Evolutionary conservation across 2,329 filamentous ascomycete genomes (phyloP).

Genomic region (Talaromyces sp.): DNA sequence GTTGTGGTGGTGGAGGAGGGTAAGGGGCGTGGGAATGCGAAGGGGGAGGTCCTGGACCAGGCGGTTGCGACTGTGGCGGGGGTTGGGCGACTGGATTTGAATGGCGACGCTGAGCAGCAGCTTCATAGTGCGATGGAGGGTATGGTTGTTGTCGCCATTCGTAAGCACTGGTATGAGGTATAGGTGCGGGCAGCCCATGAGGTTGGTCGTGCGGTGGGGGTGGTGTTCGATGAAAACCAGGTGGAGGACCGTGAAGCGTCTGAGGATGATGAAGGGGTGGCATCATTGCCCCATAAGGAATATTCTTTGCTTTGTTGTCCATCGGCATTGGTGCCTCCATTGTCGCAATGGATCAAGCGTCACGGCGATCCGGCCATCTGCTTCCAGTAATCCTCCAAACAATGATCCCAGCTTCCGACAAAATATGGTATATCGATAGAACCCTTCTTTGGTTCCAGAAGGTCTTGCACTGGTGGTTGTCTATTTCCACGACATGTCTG

Average conservation of each 20-base stretch:
- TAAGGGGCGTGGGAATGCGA: constrained; percentile 29
- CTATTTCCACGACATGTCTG: constrained; percentile 2
- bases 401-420: background rate
- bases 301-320: constrained; percentile 27
- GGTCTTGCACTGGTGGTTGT: background rate
- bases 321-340: constrained; percentile 27
- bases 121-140: constrained; percentile 28
- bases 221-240: constrained; percentile 8
- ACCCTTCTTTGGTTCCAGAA: background rate
- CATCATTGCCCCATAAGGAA: constrained; percentile 24
- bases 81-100: constrained; percentile 22
- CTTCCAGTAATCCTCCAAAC: constrained; percentile 2
- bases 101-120: constrained; percentile 30
- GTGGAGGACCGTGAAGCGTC: constrained; percentile 11
- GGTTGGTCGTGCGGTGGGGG: constrained; percentile 24
- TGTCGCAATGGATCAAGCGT: constrained; percentile 21
- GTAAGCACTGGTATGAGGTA: constrained; percentile 26
- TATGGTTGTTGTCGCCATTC: constrained; percentile 35
- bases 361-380: constrained; percentile 21
- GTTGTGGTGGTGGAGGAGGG: background rate
- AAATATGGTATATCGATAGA: background rate
- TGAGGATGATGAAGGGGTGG: constrained; percentile 25
- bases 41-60: constrained; percentile 9
- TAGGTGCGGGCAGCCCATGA: constrained; percentile 25
- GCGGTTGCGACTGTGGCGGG: constrained; percentile 16